Base-by-base conservation (phyloP, 192 early-diverging fungal genomes). In the Lobosporangium transversale region DNA sequence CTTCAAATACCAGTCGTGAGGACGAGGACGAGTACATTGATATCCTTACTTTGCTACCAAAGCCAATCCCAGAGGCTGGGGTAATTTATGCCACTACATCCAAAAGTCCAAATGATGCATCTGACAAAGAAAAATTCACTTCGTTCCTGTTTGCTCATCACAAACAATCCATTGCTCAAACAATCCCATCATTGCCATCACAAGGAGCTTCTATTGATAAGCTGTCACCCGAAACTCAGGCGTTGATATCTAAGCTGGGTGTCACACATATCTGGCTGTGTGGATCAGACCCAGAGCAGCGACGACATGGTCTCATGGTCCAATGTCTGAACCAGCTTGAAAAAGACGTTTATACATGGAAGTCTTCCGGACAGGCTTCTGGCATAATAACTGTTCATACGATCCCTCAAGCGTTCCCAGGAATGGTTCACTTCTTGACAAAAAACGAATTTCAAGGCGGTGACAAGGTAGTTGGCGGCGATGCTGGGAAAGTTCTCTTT, bases 211-310 rank as follows among this genome's bases (percentile, higher is more conserved):
- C 45, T 4, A 14, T n/a, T 6, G 20, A 15, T 1, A 24, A 36
- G 31, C 44, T 44, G 9, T 47, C 64, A 14, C 18, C 18, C 11
- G 58, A 67, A 30, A 54, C 64, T 11, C 52, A 62, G 23, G 58
- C 40, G 9, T 11, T 67, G 17, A 45, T 59, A 26, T 0, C 73
- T 14, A 52, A 36, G 3, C 49, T 35, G 12, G 73, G 73, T 4
- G 73, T 55, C 3, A 67, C 73, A 1, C 73, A 76, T 45, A 76
- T 76, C 47, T 76, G 73, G 73, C 65, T 76, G 18, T 76, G 73
- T 23, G 73, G 73, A 30, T 76, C 73, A 9, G 65, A 67, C 43
- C 73, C 73, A 0, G 63, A 60, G 31, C 64, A 66, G 31, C 37
- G 73, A 57, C 50, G 73, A 29, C 59, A 62, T 42, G 42, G 52